A percentile compares a stretch with the other conserved stretches of the same genome.
phyloP scores from a whole-genome alignment of 352 stramenopile genomes.

The Phytophthora rubi region DNA sequence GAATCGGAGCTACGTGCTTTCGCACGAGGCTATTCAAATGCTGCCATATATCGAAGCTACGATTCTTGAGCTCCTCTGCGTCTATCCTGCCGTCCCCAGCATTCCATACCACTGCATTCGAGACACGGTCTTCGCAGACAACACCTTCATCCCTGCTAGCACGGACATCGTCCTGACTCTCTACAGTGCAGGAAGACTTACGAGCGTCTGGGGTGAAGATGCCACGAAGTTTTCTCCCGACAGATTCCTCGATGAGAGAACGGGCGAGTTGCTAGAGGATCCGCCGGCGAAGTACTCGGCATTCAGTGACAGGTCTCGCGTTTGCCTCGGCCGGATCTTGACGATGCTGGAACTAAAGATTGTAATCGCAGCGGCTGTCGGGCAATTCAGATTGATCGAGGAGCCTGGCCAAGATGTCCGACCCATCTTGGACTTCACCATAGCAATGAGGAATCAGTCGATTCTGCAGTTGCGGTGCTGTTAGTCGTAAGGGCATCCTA shows the following conservation, averaged over 20 bases:
- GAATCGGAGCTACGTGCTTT: conserved; percentile 20
- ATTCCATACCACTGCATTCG: conserved; percentile 23
- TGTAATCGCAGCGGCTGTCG: background rate
- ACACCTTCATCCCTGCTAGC: conserved; percentile 48
- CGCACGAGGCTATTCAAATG: conserved; percentile 39
- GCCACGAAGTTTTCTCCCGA: background rate
- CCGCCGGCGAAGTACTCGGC: background rate
- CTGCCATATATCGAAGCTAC: conserved; percentile 56
- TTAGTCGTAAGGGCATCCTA: too few relatives aligned
- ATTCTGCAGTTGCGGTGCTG: too few relatives aligned
- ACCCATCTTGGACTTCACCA: background rate
- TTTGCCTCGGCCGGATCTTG: conserved; percentile 1
- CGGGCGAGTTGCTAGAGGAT: background rate
- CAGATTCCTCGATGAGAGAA: conserved; percentile 5
- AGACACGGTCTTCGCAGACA: conserved; percentile 47
- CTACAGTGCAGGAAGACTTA: conserved; percentile 1
- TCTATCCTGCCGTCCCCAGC: conserved; percentile 41
- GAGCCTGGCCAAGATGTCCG: background rate
- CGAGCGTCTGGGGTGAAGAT: background rate
- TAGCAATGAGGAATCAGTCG: background rate
- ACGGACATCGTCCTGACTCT: conserved; percentile 29
- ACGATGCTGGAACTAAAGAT: background rate
- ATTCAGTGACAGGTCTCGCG: conserved; percentile 1
- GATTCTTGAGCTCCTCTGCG: conserved; percentile 54
- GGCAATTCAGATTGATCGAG: background rate